Base-by-base conservation (phyloP, 2,329 filamentous ascomycete species). In the Sordariomycetes sp. region DNA sequence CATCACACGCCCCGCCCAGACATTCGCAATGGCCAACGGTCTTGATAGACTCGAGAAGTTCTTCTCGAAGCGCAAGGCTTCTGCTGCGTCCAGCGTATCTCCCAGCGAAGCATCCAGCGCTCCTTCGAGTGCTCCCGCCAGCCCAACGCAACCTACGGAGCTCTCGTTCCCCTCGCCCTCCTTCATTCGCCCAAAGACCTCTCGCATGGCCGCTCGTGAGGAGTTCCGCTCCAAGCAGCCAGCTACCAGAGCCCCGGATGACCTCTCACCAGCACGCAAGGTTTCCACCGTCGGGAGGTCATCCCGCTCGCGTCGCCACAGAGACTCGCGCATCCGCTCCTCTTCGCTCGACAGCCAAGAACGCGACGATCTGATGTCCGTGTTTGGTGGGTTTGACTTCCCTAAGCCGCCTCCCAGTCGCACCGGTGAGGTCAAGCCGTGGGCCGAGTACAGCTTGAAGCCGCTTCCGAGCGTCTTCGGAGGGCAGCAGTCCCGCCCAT, bases 161-260 rank as follows among this genome's bases (percentile, higher is more conserved):
- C 57, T 55, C 33, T 52, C 58, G 32, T 73, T 72, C 40, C 69
- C 69, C 5, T 60, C 60, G 15, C 63, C 69, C 6, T 70, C 69
- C 1, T 78, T 72, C 42, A 70, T 78, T 40, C 61, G 68, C 30
- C 73, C 73, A 18, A 75, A 61, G 24, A 59, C 64, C 12, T 61
- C 58, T 35, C 63, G 68, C 17, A 77, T 78, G 73, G 54, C 64
- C 30, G 71, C 73, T n/a, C 63, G 73, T 31, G 66, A 75, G 31
- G 70, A 70, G 46, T 44, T 56, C 14, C 49, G 51, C 21, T 41
- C 49, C 14, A 48, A 52, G 21, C 50, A 55, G 30, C 42, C 49
- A 17, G 32, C 43, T 21, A 30, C 11, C 29, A 6, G n/a, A 21
- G n/a, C 33, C 17, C 14, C 14, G 5, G 27, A 30, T n/a, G 20